Conservation (phyloP, 805 yeast species). For the Yarrowia yakushimensis region DNA sequence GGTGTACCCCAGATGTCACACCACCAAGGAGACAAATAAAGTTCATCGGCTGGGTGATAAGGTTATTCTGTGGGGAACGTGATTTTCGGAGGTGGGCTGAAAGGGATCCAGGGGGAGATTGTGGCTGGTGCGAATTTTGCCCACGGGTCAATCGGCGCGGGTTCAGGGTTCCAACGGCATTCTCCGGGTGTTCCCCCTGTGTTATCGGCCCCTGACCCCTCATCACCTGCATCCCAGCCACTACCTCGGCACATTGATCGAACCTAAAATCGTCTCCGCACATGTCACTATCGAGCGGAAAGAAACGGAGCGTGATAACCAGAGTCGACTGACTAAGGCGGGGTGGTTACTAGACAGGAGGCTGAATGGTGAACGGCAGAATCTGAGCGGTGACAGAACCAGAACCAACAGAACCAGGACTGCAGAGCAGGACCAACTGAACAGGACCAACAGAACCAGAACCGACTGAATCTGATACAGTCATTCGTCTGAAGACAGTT, state of each 20-base stretch:
- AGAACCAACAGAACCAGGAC: too few species aligned
- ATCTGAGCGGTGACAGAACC: too few species aligned
- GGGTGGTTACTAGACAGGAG: too few species aligned
- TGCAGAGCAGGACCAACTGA: too few species aligned
- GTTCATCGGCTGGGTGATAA: slow-evolving; percentile 24
- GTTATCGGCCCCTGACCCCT: background rate
- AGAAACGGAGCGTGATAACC: slow-evolving; percentile 23
- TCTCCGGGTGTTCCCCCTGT: background rate
- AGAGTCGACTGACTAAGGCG: too few species aligned
- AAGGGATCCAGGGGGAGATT: too few species aligned
- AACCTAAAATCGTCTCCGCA: background rate
- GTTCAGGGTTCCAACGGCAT: background rate
- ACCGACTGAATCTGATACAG: too few species aligned
- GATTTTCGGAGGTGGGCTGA: slow-evolving; percentile 23
- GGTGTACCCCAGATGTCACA: slow-evolving; percentile 21
- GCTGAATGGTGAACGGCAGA: too few species aligned
- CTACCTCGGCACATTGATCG: slow-evolving; percentile 19
- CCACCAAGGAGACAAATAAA: slow-evolving; percentile 11
- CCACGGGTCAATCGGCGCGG: too few species aligned
- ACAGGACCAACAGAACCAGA: too few species aligned
- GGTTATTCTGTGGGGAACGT: slow-evolving; percentile 23
- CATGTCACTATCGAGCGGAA: slow-evolving; percentile 17
- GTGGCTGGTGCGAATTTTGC: too few species aligned
- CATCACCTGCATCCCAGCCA: background rate
- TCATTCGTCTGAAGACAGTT: too few species aligned